Base-by-base conservation (phyloP, 768 basidiomycete species). In the Amylocystis lapponica region DNA sequence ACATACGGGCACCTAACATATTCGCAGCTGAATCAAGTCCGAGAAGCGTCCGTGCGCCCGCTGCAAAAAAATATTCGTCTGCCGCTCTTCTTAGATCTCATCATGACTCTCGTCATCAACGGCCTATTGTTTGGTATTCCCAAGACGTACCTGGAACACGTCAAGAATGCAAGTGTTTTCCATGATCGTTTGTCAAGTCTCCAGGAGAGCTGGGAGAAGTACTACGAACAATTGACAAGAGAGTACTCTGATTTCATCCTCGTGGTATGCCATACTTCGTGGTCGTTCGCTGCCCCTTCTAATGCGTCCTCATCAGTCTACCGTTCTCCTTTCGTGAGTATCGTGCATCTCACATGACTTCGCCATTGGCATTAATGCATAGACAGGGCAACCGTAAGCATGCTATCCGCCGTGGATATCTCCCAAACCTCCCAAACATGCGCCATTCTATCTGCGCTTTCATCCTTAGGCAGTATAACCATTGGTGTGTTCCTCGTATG, bases 211-310 rank as follows among this genome's bases (percentile, higher is more conserved):
- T 79, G 76, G 76, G 65, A 72, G 39, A 54, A 49, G 13, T 78
- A 77, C 43, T 69, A 75, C 19, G 64, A 69, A 27, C 68, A 74
- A 27, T 65, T 79, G 5, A 71, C 73, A 5, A 63, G 70, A 45
- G 76, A 78, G 48, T 78, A 78, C 52, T 73, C 75, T 8, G 70
- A 78, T 44, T 78, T 79, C 47, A 61, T 78, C 16, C 65, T 78
- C 6, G 70, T 79, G 27, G 77, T 78, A 47, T 19, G n/a, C 32
- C 26, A 22, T 14, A n/a, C 2, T 27, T 20, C 9, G 34, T 23
- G 17, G 19, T 23, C 10, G 7, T 34, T 19, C 9, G 3, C 16
- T 42, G 41, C 33, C 20, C 4, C 20, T n/a, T 23, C 31, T 17
- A 21, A 36, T 27, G 10, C 27, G 27, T 30, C 7, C 25, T 31